Conservation (phyloP, 495 filamentous ascomycete species). For the Xylaria cubensis region DNA sequence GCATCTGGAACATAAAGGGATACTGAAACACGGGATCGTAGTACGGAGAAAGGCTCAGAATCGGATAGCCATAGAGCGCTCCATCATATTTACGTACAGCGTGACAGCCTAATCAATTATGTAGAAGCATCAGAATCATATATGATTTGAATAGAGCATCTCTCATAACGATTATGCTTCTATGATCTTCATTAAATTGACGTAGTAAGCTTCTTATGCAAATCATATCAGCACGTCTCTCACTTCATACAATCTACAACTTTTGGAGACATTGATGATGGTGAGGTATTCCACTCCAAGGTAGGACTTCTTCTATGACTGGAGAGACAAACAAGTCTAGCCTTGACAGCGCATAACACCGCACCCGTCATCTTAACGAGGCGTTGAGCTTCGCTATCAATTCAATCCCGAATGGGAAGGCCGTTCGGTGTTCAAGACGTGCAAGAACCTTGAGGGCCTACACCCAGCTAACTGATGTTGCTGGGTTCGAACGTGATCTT, state of each 20-base stretch:
- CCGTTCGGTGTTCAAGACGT: neutral
- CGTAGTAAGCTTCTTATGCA: neutral
- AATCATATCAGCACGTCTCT: too few species aligned
- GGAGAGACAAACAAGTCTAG: neutral
- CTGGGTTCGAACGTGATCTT: neutral
- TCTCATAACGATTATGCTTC: neutral
- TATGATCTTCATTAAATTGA: neutral
- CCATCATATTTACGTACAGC: too few species aligned
- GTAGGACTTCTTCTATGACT: neutral
- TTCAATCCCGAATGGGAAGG: constrained; percentile 6
- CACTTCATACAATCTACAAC: neutral
- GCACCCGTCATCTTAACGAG: neutral
- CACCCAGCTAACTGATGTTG: neutral
- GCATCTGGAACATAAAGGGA: constrained; percentile 6
- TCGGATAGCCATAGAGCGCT: neutral
- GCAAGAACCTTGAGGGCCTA: neutral
- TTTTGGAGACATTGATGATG: neutral
- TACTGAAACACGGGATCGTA: neutral
- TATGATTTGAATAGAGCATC: neutral
- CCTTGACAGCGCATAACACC: constrained; percentile 3
- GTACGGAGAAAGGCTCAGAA: neutral
- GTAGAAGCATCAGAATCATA: neutral
- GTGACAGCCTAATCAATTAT: neutral
- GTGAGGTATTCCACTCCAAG: neutral
- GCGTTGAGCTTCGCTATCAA: neutral